These are phyloP conservation scores for Acorus calamus DNA, from an alignment of 106 monocot genomes.

Conservation along the genomic window DNA sequence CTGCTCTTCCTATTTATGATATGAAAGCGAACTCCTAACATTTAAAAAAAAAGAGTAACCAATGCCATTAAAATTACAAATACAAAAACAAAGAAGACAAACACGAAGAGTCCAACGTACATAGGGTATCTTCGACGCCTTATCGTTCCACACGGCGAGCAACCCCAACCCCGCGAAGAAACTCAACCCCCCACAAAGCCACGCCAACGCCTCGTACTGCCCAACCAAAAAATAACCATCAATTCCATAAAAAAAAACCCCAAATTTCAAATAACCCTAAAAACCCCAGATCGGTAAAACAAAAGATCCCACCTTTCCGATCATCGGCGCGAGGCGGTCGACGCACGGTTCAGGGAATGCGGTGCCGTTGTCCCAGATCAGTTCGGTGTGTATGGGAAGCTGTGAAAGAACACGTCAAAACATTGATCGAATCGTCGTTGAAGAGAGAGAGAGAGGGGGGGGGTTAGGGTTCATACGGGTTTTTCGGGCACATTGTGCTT, in stretches of 20 bases:
- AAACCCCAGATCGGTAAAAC: neutral
- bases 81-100: too few species aligned
- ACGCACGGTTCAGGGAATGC: constrained; percentile 90
- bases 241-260: neutral
- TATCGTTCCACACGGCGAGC: constrained; percentile 80
- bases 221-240: neutral
- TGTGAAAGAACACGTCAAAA: constrained; percentile 8
- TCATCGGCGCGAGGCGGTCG: constrained; percentile 65
- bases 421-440: neutral
- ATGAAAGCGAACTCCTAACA: too few species aligned
- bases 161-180: constrained; percentile 70
- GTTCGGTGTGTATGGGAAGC: constrained; percentile 68
- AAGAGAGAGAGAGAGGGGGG: neutral
- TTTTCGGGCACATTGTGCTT: constrained; percentile 80
- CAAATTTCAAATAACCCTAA: neutral
- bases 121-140: constrained; percentile 89
- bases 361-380: constrained; percentile 92
- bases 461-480: constrained; percentile 23
- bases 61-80: too few species aligned
- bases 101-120: constrained; percentile 24
- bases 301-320: constrained; percentile 51
- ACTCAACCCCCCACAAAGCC: constrained; percentile 83
- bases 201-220: constrained; percentile 88
- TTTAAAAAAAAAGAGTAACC: too few species aligned
- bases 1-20: too few species aligned